Percentiles rank a stretch among this genome's conserved stretches.
Evolutionary conservation across 2,329 filamentous ascomycete genomes (phyloP).

Genomic region (Apiospora sp.): DNA sequence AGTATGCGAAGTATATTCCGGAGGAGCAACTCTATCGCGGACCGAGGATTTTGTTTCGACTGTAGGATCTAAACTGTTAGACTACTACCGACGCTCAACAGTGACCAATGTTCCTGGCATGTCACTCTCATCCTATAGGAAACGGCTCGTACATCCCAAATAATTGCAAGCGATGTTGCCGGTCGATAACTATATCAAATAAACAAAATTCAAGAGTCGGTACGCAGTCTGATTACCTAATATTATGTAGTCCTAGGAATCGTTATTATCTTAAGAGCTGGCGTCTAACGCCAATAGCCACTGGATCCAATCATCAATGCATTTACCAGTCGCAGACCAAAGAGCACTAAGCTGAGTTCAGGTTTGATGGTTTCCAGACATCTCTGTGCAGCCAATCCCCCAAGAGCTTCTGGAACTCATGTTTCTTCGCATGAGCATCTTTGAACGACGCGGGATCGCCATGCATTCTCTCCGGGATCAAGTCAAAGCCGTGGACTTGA

Average conservation of each 20-base stretch:
- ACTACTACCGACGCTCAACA: not conserved
- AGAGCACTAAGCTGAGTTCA: constrained; percentile 27
- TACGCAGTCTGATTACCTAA: not conserved
- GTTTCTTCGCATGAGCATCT: constrained; percentile 43
- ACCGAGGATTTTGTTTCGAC: not conserved
- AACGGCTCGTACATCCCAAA: not conserved
- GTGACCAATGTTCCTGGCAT: not conserved
- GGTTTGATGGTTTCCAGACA: constrained; percentile 38
- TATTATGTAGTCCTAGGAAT: not conserved
- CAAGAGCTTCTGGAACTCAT: constrained; percentile 39
- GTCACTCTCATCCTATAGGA: not conserved
- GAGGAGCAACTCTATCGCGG: not conserved
- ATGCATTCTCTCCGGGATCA: constrained; percentile 37
- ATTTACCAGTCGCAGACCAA: constrained; percentile 23
- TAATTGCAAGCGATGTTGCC: not conserved
- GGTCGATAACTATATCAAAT: not conserved
- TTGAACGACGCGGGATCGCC: constrained; percentile 40
- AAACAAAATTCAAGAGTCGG: not conserved
- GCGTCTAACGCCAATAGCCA: not conserved
- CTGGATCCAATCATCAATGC: not conserved
- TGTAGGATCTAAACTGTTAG: not conserved
- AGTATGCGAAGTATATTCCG: not conserved
- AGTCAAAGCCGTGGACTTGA: constrained; percentile 51
- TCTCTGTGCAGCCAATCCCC: constrained; percentile 42
- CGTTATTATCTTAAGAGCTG: not conserved